phyloP scores from a whole-genome alignment of 2,329 filamentous ascomycete species.

The Pestalotiopsis sp. region DNA sequence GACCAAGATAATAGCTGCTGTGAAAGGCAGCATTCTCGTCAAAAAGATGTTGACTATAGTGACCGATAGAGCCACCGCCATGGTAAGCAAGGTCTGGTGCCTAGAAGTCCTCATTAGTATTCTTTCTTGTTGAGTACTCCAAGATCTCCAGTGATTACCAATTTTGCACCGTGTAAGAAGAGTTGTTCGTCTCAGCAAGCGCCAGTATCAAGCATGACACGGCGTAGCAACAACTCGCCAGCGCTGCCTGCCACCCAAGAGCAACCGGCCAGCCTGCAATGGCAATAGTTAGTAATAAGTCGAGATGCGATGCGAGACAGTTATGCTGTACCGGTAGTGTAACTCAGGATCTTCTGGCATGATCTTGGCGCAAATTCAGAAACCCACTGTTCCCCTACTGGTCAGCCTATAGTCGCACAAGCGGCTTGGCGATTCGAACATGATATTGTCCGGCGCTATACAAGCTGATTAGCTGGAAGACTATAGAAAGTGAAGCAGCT shows the following conservation, averaged over 20 bases:
- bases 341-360: not conserved
- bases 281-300: not conserved
- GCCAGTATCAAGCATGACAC: not conserved
- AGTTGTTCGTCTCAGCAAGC: not conserved
- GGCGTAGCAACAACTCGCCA: not conserved
- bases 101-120: not conserved
- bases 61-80: not conserved
- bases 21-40: not conserved
- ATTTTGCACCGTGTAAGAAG: not conserved
- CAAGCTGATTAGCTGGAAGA: not conserved
- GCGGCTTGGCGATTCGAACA: not conserved
- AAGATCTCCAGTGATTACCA: not conserved
- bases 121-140: not conserved
- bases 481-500: not conserved
- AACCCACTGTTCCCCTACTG: not conserved
- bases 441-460: not conserved
- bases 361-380: not conserved
- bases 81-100: not conserved
- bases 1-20: not conserved
- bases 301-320: not conserved
- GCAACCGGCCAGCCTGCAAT: not conserved
- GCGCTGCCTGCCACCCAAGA: not conserved
- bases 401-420: not conserved
- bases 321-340: not conserved
- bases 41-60: not conserved